phyloP scores from a whole-genome alignment of 108 stramenopile genomes.

The Hondaea fermentalgiana region DNA sequence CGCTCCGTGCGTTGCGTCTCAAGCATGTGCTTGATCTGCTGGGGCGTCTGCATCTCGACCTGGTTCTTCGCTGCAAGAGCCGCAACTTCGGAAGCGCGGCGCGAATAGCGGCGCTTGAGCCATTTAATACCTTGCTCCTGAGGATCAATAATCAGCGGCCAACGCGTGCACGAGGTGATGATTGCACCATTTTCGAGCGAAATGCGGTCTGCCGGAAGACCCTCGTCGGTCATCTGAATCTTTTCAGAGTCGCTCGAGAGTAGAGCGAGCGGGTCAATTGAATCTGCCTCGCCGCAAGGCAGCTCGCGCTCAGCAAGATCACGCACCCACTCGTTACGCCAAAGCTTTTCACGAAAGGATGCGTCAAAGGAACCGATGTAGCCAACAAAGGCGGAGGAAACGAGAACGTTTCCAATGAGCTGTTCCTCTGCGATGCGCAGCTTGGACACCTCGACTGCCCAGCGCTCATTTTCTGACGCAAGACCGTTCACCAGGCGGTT shows the following conservation, averaged over 20 bases:
- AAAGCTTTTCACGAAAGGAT: conserved; percentile 58
- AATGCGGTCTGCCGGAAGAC: conserved; percentile 76
- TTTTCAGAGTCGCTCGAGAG: conserved; percentile 69
- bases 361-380: conserved; percentile 83
- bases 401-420: conserved; percentile 77
- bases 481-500: conserved; percentile 73
- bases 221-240: conserved; percentile 70
- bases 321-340: conserved; percentile 61
- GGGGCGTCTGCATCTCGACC: background rate
- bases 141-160: conserved; percentile 70
- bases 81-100: background rate
- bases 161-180: conserved; percentile 72
- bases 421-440: conserved; percentile 55
- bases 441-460: conserved; percentile 68
- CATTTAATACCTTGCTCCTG: conserved; percentile 81
- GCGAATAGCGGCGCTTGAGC: conserved; percentile 45
- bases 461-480: conserved; percentile 72
- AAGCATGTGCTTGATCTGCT: background rate
- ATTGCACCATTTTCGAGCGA: conserved; percentile 79
- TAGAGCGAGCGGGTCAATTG: conserved; percentile 65
- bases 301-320: conserved; percentile 61
- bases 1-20: too few species aligned
- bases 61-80: background rate
- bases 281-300: conserved; percentile 54
- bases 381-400: conserved; percentile 77